Conservation (phyloP, 805 yeast species). For the Lipomyces lipofer region DNA sequence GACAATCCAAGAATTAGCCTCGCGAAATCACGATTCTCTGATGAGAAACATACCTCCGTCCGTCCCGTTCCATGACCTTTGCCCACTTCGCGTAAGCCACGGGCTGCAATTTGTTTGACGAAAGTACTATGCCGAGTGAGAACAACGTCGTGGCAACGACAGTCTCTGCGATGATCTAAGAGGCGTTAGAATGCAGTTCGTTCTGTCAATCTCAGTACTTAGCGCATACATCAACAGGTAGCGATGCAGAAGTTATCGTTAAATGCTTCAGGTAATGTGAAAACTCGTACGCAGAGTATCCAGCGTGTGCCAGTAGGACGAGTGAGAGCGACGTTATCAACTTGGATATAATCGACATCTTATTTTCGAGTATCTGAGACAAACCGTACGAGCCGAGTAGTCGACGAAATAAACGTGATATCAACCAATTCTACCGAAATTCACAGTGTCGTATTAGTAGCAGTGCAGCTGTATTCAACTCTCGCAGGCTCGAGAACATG, state of each 20-base stretch:
- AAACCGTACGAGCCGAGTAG: no score
- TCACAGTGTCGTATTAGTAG: no score
- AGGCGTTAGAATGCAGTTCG: no score
- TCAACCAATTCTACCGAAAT: no score
- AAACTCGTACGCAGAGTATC: slow-evolving; percentile 31
- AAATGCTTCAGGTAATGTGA: slow-evolving; percentile 29
- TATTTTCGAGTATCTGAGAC: no score
- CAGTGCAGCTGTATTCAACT: no score
- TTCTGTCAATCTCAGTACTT: neutral
- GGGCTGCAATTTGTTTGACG: slow-evolving; percentile 18
- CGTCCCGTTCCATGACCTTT: slow-evolving; percentile 19
- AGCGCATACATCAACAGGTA: slow-evolving; percentile 30
- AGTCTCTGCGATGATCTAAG: slow-evolving; percentile 27
- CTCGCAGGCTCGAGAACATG: no score
- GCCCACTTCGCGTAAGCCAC: slow-evolving; percentile 27
- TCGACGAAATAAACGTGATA: no score
- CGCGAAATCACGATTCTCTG: neutral
- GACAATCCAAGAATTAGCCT: neutral
- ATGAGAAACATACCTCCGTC: slow-evolving; percentile 12
- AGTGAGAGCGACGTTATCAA: slow-evolving; percentile 14
- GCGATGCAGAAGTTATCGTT: slow-evolving; percentile 7
- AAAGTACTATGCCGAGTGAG: slow-evolving; percentile 22
- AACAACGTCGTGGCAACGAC: slow-evolving; percentile 20
- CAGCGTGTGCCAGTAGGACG: slow-evolving; percentile 25
- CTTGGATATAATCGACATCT: slow-evolving; percentile 18